Percentiles rank a stretch among this genome's conserved stretches.
These are phyloP conservation scores for Fusarium algeriense DNA, from an alignment of 2,329 filamentous ascomycete species.

Conservation along the genomic window DNA sequence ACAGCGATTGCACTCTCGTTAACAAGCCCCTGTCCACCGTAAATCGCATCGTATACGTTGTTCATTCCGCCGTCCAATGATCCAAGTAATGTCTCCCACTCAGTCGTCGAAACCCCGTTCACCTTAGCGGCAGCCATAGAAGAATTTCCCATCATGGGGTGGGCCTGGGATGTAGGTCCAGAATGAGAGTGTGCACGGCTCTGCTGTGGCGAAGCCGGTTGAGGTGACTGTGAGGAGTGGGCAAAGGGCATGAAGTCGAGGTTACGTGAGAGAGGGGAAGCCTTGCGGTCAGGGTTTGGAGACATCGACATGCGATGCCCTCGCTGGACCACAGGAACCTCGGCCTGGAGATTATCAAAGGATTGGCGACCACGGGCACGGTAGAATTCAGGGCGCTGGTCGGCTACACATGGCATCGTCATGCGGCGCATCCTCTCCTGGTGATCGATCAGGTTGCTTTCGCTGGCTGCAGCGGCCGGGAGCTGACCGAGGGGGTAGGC, in stretches of 20 bases:
- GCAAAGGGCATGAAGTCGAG: slow-evolving; percentile 71
- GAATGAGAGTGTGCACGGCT: slow-evolving; percentile 54
- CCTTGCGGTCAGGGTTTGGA: slow-evolving; percentile 50
- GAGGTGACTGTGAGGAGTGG: slow-evolving; percentile 61
- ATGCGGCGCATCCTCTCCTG: slow-evolving; percentile 70
- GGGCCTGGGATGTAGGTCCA: slow-evolving; percentile 33
- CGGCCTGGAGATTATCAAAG: slow-evolving; percentile 59
- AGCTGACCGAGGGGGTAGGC: slow-evolving; percentile 55
- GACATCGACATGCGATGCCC: slow-evolving; percentile 63
- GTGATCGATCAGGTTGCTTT: slow-evolving; percentile 65
- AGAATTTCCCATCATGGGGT: slow-evolving; percentile 48
- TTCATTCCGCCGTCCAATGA: slow-evolving; percentile 83
- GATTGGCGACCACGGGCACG: slow-evolving; percentile 61
- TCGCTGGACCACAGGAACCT: slow-evolving; percentile 52
- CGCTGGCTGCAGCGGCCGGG: slow-evolving; percentile 60
- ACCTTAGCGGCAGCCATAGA: slow-evolving; percentile 49
- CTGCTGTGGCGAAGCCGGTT: slow-evolving; percentile 62
- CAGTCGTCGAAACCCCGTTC: slow-evolving; percentile 68
- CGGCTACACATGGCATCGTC: slow-evolving; percentile 61
- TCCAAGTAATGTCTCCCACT: slow-evolving; percentile 86
- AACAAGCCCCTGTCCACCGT: slow-evolving; percentile 71
- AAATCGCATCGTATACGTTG: slow-evolving; percentile 88
- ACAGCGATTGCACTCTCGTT: slow-evolving; percentile 60
- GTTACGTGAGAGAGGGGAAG: slow-evolving; percentile 52
- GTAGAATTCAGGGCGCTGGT: slow-evolving; percentile 54